Conservation (phyloP, 2,329 filamentous ascomycete species). For the Chalara sp. region DNA sequence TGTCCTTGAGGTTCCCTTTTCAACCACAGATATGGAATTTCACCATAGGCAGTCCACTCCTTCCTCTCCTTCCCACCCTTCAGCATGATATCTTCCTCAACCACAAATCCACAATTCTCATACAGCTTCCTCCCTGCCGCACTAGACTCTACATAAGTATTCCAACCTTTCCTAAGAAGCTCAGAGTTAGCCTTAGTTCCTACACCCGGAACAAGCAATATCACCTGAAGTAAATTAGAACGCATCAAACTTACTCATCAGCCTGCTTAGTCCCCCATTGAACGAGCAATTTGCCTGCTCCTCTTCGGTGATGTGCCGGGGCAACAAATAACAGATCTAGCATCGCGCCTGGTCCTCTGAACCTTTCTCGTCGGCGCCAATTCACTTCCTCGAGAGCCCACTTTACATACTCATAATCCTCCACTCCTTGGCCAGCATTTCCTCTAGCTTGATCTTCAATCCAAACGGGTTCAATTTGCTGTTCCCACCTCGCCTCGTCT, state of each 20-base stretch:
- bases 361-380: neutral
- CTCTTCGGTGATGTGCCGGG: slow-evolving; percentile 4
- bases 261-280: slow-evolving; percentile 6
- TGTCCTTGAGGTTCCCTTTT: neutral
- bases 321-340: neutral
- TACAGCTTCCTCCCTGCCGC: slow-evolving; percentile 10
- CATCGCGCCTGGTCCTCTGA: neutral
- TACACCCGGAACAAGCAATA: neutral
- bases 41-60: neutral
- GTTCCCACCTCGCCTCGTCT: slow-evolving; percentile 3
- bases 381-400: neutral
- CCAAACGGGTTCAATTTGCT: slow-evolving; percentile 2
- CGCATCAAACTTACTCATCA: neutral
- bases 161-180: slow-evolving; percentile 12
- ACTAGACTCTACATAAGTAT: slow-evolving; percentile 21
- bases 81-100: slow-evolving; percentile 11
- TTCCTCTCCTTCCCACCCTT: slow-evolving; percentile 16
- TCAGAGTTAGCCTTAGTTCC: slow-evolving; percentile 4
- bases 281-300: slow-evolving; percentile 5
- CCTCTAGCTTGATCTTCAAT: neutral
- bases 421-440: neutral
- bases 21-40: neutral
- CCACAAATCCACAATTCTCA: slow-evolving; percentile 22
- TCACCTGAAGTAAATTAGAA: neutral
- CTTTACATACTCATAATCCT: neutral